Evolutionary conservation across 176 grass and related monocot species (phyloP), one percentile per base, ranked within the genome.

Genomic region (Aechmea fasciata): DNA sequence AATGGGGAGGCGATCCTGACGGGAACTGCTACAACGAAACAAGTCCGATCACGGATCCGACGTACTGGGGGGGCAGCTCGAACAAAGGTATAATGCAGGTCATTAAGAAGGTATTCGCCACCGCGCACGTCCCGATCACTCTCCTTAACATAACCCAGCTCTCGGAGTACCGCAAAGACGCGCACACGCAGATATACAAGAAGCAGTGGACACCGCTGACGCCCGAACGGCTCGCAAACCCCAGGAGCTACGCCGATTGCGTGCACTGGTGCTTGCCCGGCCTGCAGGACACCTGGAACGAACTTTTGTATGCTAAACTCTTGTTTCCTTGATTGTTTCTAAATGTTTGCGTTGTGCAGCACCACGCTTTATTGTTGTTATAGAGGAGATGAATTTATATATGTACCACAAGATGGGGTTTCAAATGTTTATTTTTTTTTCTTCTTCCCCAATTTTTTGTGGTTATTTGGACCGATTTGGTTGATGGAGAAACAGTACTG

Each of bases 221-320:
- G 64, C 9, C 54, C 15, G 77, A 86, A 80, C 83, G 83, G 79
- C 50, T 71, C 67, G 77, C 74, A 6, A 72, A 86, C 69, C 85
- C 90, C 20, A 69, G 50, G 69, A 85, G 77, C 74, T 86, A 84
- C 73, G 74, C 90, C 25, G 86, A 89, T 72, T 94, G 86, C 78
- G 79, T 84, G 7, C 80, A 94, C 78, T 89, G 90, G 90, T 90
- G 91, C 76, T 78, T 87, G 28, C 91, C 87, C 23, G 87, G 87
- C 50, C 72, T 96, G 19, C 87, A 76, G 0, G 91, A 96, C 72
- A 89, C 91, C 0, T 96, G 87, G 87, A 90, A 90, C 69, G 84
- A 96, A 70, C 81, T 96, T 63, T 70, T 96, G 18, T 85, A 83
- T 69, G 80, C 78, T 65, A 87, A 87, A 59, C 79, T 91, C 61